Evolutionary conservation across 163 green algal genomes (phyloP).

Genomic region (Chlorella variabilis): DNA sequence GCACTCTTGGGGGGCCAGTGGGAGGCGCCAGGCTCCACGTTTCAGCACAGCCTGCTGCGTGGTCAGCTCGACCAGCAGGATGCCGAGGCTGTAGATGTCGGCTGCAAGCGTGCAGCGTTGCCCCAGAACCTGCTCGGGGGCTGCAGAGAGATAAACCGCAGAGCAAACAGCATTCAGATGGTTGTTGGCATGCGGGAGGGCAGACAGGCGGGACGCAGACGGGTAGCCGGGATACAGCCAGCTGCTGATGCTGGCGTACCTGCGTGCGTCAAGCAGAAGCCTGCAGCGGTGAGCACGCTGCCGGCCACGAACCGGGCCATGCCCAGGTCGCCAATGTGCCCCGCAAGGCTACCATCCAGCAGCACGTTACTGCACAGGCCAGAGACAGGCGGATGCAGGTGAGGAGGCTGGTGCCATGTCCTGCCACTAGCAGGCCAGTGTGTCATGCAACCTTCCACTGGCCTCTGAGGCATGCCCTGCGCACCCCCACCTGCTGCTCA

Average conservation of each 20-base stretch:
- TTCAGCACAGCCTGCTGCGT: neutral
- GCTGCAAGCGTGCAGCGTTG: neutral
- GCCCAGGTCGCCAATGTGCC: neutral
- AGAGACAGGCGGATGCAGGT: neutral
- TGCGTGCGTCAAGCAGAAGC: too few species aligned
- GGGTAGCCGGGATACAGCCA: too few species aligned
- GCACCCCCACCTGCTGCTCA: neutral
- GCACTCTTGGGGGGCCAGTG: neutral
- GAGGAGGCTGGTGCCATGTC: neutral
- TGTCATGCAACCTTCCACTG: too few species aligned
- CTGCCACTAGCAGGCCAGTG: neutral
- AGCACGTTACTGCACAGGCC: neutral
- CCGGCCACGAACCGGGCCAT: neutral
- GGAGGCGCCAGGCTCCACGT: neutral
- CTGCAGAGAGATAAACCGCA: too few species aligned
- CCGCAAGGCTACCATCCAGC: neutral
- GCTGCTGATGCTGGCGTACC: too few species aligned
- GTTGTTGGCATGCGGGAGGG: too few species aligned
- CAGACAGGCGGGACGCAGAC: too few species aligned
- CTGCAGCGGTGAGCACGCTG: too few species aligned
- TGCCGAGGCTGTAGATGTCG: neutral
- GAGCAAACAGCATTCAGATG: too few species aligned
- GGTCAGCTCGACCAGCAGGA: slow-evolving; percentile 9
- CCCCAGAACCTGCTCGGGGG: neutral
- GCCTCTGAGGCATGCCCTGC: too few species aligned